These are phyloP conservation scores for Thalassiosira mediterranea DNA, from an alignment of 352 stramenopile species.

Conservation along the genomic window DNA sequence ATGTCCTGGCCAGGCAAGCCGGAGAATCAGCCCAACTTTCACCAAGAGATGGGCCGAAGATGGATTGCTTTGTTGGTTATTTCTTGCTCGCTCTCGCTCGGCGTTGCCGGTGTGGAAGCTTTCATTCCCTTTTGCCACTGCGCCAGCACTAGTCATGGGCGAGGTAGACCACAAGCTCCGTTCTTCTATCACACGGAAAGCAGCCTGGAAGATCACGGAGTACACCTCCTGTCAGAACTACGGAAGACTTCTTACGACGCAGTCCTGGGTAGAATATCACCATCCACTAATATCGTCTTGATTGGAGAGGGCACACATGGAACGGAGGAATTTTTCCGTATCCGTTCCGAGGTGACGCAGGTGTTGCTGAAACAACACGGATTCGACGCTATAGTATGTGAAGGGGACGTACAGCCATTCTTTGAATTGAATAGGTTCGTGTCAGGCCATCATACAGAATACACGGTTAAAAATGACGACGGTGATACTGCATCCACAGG, in stretches of 20 bases:
- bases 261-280: not conserved
- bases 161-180: no score
- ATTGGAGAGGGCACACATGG: constrained; percentile 38
- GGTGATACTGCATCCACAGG: not conserved
- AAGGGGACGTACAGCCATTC: constrained; percentile 28
- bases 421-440: constrained; percentile 24
- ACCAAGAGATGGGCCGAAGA: no score
- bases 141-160: no score
- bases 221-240: constrained; percentile 9
- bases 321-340: constrained; percentile 31
- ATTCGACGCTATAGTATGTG: constrained; percentile 25
- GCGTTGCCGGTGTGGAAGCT: no score
- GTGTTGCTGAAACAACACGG: constrained; percentile 20
- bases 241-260: constrained; percentile 8
- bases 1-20: no score
- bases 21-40: no score
- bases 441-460: no score
- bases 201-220: not conserved
- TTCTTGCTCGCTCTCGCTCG: no score
- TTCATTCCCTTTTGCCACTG: no score
- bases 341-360: constrained; percentile 19
- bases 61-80: no score
- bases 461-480: not conserved
- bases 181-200: no score
- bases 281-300: constrained; percentile 19